Evolutionary conservation across 805 yeast species (phyloP), one percentile per base, ranked within the genome.

Genomic region (Ogataea naganishii): DNA sequence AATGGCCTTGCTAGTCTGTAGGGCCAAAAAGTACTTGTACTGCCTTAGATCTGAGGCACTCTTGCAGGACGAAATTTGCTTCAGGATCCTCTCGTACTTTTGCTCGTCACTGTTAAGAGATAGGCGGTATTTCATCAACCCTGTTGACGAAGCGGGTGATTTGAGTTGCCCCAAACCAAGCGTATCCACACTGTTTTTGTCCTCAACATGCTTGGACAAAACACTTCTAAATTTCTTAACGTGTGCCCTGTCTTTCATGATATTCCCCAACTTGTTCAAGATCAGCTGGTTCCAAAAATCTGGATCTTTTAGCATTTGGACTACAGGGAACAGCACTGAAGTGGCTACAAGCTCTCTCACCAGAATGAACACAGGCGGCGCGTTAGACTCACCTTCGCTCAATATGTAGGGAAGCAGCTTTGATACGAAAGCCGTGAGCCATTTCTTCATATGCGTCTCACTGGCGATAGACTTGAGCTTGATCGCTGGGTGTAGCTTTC

Each of bases 271-370:
- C 2, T 68, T 49, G 30, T 69, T 67, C 7, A 75, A 75, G 11
- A 85, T 62, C 23, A 64, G 44, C 32, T 73, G 69, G 48, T 88
- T 88, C 72, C 80, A 80, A 36, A 73, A 80, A 47, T 85, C 94
- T 1, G 89, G 72, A 28, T 80, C 88, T 0, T 78, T 56, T 1
- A 80, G 41, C 55, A 79, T 68, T 6, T 58, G 47, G 4, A 62
- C 33, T 0, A 70, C 30, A 0, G 85, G 82, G 14, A 51, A 47
- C 8, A 84, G 37, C 0, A 85, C 71, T 32, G 71, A 66, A 15
- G 73, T 61, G 0, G 82, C 49, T 3, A 84, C 31, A 5, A 88
- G 60, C 42, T 88, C 95, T 22, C 76, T 59, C 0, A 79, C 43
- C 7, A 88, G 54, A 0, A 66, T 49, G 0, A 39, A 34, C 0